A percentile compares a stretch with the other conserved stretches of the same genome.
Evolutionary conservation across 163 green algal genomes (phyloP).

Genomic region (Coccomyxa subellipsoidea): DNA sequence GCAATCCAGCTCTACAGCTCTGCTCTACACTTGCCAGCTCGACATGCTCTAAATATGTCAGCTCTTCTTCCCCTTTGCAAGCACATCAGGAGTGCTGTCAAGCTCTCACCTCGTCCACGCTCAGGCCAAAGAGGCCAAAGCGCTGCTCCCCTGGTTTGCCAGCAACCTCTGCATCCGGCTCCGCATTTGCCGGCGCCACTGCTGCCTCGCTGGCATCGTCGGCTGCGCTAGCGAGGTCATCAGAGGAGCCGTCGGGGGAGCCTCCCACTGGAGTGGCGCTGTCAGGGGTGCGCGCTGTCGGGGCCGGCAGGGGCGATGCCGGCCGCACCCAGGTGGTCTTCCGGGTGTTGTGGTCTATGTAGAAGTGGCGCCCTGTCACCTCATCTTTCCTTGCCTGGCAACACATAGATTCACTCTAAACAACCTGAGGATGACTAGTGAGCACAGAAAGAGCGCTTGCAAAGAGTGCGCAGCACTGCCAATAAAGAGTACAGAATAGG

Average conservation of each 20-base stretch:
- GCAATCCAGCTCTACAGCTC: too few relatives aligned
- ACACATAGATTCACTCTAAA: too few relatives aligned
- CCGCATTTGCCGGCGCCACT: neutral
- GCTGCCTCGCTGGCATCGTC: neutral
- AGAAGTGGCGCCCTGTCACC: constrained; percentile 77
- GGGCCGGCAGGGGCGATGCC: constrained; percentile 14
- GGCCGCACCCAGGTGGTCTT: constrained; percentile 63
- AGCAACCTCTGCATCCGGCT: neutral
- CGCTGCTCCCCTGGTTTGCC: constrained; percentile 1
- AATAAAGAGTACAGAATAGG: neutral
- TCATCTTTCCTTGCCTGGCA: constrained; percentile 47
- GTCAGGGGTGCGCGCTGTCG: constrained; percentile 12
- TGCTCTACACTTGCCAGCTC: too few relatives aligned
- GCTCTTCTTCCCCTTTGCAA: neutral
- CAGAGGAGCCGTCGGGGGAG: neutral
- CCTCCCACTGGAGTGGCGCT: neutral
- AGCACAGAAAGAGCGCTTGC: too few relatives aligned
- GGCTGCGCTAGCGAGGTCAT: neutral
- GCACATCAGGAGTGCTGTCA: neutral
- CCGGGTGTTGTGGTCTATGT: constrained; percentile 93
- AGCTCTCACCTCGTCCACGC: constrained; percentile 15
- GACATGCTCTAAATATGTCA: neutral
- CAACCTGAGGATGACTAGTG: too few relatives aligned
- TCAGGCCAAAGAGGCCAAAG: constrained; percentile 40
- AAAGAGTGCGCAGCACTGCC: too few relatives aligned